Percentiles rank a stretch among this genome's conserved stretches.
Evolutionary conservation across 768 basidiomycete species (phyloP).

Genomic region (Auricularia auricula-judae): DNA sequence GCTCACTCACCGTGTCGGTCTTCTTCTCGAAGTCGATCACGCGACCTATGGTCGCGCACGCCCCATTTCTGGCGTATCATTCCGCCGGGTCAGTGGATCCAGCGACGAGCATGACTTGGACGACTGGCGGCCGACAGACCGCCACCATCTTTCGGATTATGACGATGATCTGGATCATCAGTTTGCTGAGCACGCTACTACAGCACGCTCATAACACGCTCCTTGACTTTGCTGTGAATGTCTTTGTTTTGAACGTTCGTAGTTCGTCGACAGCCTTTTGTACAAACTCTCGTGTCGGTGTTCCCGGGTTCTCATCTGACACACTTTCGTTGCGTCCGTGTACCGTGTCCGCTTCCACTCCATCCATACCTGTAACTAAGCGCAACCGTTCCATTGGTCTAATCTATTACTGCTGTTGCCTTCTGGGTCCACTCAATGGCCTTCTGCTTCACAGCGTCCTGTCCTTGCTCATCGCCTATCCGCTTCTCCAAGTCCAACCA

Average conservation of each 20-base stretch:
- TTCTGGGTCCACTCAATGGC: constrained; percentile 86
- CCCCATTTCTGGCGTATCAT: constrained; percentile 48
- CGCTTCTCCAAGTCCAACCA: constrained; percentile 84
- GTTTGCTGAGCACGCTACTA: constrained; percentile 41
- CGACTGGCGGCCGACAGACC: constrained; percentile 72
- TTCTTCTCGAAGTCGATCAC: constrained; percentile 80
- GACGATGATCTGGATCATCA: constrained; percentile 37
- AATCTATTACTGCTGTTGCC: constrained; percentile 21
- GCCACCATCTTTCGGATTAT: constrained; percentile 49
- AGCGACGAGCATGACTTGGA: constrained; percentile 77
- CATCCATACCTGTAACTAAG: constrained; percentile 21
- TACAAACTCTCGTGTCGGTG: neutral
- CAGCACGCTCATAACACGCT: constrained; percentile 39
- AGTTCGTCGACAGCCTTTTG: neutral
- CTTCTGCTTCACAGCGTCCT: constrained; percentile 68
- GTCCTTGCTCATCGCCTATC: constrained; percentile 80
- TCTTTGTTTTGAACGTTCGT: neutral
- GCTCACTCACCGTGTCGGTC: constrained; percentile 81
- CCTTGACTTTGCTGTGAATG: constrained; percentile 7
- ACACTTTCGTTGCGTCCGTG: neutral
- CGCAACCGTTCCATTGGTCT: neutral
- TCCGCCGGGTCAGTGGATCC: constrained; percentile 57
- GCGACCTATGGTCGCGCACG: constrained; percentile 50
- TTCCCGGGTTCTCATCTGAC: constrained; percentile 5
- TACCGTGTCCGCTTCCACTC: constrained; percentile 6